These are phyloP conservation scores for Leccinum subtestaceum DNA, from an alignment of 768 basidiomycete genomes.

Conservation along the genomic window DNA sequence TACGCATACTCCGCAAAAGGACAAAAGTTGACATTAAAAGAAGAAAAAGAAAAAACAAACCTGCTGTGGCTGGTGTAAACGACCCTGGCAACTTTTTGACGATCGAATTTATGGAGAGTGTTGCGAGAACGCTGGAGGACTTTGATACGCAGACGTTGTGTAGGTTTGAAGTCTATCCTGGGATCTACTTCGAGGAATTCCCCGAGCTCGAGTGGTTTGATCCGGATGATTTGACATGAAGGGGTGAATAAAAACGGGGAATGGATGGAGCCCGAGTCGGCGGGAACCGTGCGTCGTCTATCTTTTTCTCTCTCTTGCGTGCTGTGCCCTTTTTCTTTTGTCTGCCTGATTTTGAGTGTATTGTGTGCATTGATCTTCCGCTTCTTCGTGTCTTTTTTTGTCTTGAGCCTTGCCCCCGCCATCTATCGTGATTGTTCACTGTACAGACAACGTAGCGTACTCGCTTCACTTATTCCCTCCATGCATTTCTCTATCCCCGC, in stretches of 20 bases:
- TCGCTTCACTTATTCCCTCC: not conserved
- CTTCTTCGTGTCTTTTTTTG: conserved; percentile 1
- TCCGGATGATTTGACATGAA: conserved; percentile 42
- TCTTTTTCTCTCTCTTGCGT: not conserved
- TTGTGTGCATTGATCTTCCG: not conserved
- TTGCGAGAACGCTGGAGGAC: conserved; percentile 39
- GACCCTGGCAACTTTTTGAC: conserved; percentile 22
- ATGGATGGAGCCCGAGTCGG: not conserved
- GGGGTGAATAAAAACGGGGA: not conserved
- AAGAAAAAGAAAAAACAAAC: too few species aligned
- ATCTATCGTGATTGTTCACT: conserved; percentile 8
- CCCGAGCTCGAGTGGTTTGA: conserved; percentile 61
- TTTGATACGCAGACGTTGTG: conserved; percentile 39
- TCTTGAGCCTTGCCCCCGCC: not conserved
- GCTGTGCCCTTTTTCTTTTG: not conserved
- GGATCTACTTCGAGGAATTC: conserved; percentile 67
- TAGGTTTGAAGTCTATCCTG: conserved; percentile 38
- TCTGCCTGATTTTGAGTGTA: conserved; percentile 5
- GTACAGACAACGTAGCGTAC: conserved; percentile 14
- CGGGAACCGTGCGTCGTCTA: conserved; percentile 9
- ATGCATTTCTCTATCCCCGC: too few species aligned
- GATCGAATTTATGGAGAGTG: conserved; percentile 46
- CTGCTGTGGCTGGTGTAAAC: conserved; percentile 19
- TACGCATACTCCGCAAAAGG: too few species aligned
- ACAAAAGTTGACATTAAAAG: too few species aligned